A percentile compares a stretch with the other conserved stretches of the same genome.
These are phyloP conservation scores for Candida jianshihensis DNA, from an alignment of 805 yeast genomes.

Conservation along the genomic window DNA sequence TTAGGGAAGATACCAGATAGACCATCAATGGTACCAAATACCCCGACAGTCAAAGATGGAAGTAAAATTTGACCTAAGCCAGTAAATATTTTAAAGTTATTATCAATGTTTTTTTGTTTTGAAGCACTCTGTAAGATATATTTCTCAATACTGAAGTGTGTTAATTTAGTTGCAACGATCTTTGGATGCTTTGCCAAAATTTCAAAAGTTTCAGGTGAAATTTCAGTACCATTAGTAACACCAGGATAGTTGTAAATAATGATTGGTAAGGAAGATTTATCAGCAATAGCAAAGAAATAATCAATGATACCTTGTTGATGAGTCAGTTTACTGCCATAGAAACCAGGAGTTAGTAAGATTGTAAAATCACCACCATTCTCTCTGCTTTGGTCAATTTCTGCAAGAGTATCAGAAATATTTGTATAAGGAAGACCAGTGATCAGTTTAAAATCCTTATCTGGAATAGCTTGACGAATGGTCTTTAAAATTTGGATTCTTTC, in stretches of 20 bases:
- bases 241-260: slow-evolving; percentile 33
- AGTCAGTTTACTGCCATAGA: slow-evolving; percentile 27
- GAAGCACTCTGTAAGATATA: slow-evolving; percentile 33
- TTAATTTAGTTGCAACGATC: slow-evolving; percentile 33
- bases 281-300: slow-evolving; percentile 27
- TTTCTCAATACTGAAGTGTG: slow-evolving; percentile 41
- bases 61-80: slow-evolving; percentile 48
- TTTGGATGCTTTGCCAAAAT: slow-evolving; percentile 26
- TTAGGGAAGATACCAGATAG: slow-evolving; percentile 46
- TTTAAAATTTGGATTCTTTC: slow-evolving; percentile 27
- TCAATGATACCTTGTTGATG: slow-evolving; percentile 28
- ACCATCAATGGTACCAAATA: slow-evolving; percentile 45
- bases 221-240: slow-evolving; percentile 26
- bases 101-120: slow-evolving; percentile 27
- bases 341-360: slow-evolving; percentile 29
- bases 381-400: slow-evolving; percentile 20
- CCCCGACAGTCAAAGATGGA: slow-evolving; percentile 39
- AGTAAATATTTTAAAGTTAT: slow-evolving; percentile 37
- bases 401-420: slow-evolving; percentile 23
- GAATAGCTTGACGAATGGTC: slow-evolving; percentile 26
- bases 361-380: slow-evolving; percentile 30
- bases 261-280: slow-evolving; percentile 27
- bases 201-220: slow-evolving; percentile 21
- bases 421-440: slow-evolving; percentile 29
- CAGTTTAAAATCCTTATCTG: slow-evolving; percentile 24